Conservation (phyloP, 176 grass and related monocot species). For the Urochloa ruziziensis region DNA sequence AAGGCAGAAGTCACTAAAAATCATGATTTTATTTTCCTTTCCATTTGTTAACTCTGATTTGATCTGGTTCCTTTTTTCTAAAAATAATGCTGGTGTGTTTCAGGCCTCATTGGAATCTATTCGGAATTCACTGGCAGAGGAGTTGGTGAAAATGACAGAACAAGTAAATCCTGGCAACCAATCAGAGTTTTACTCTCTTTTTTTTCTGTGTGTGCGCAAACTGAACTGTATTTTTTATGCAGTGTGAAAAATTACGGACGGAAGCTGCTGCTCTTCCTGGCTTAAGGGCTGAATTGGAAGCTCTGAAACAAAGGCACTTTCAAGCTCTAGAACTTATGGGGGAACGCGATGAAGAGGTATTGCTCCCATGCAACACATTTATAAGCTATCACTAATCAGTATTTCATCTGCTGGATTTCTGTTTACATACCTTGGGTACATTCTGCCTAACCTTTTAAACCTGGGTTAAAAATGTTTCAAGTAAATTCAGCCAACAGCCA, state of each 20-base stretch:
- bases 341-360: constrained; percentile 99
- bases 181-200: constrained; percentile 2
- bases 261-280: constrained; percentile 85
- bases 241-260: constrained; percentile 88
- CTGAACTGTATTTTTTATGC: constrained; percentile 29
- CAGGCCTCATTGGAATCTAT: constrained; percentile 95
- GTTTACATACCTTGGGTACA: background rate
- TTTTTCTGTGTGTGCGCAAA: constrained; percentile 20
- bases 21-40: background rate
- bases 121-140: constrained; percentile 94
- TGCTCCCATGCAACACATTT: background rate
- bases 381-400: background rate
- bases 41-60: background rate
- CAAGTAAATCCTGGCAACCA: constrained; percentile 52
- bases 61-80: background rate
- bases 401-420: background rate
- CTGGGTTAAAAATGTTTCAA: background rate
- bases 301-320: constrained; percentile 87
- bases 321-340: constrained; percentile 98
- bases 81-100: constrained; percentile 37
- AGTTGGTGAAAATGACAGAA: constrained; percentile 97
- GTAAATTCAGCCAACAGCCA: background rate
- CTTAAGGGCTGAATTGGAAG: constrained; percentile 84
- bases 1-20: background rate
- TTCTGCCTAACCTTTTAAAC: background rate